These are phyloP conservation scores for Candida fluviatilis DNA, from an alignment of 805 yeast genomes.

Conservation along the genomic window DNA sequence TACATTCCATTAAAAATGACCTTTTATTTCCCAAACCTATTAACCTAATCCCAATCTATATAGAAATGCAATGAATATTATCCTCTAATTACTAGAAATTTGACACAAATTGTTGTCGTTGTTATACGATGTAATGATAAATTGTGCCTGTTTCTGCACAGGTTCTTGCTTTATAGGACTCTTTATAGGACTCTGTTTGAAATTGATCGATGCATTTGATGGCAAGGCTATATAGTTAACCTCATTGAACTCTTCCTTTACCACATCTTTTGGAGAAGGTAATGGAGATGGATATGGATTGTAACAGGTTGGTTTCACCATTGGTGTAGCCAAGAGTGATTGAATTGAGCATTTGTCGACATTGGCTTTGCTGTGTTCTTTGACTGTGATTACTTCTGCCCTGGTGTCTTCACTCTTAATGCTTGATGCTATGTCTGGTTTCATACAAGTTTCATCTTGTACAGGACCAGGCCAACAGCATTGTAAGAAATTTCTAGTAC, in stretches of 20 bases:
- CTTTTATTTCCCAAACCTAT: not conserved
- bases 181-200: not conserved
- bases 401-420: conserved; percentile 1
- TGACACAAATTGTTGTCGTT: conserved; percentile 23
- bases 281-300: conserved; percentile 14
- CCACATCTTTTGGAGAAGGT: conserved; percentile 6
- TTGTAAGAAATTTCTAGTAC: conserved; percentile 40
- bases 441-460: conserved; percentile 5
- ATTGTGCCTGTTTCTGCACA: conserved; percentile 11
- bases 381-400: not conserved
- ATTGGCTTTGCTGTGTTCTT: not conserved
- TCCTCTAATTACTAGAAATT: conserved; percentile 7
- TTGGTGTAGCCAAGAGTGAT: conserved; percentile 9
- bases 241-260: conserved; percentile 11
- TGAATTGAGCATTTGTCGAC: conserved; percentile 7
- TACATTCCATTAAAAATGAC: not conserved
- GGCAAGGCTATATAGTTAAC: conserved; percentile 5
- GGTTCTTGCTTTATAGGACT: not conserved
- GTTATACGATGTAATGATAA: conserved; percentile 33
- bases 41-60: not conserved
- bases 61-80: not conserved
- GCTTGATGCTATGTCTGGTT: too few relatives aligned
- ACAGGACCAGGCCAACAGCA: conserved; percentile 37
- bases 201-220: conserved; percentile 4
- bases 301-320: conserved; percentile 1